Percentiles rank a stretch among this genome's conserved stretches.
These are phyloP conservation scores for Cryptosporidium canis DNA, from an alignment of 169 alveolate species.

Conservation along the genomic window DNA sequence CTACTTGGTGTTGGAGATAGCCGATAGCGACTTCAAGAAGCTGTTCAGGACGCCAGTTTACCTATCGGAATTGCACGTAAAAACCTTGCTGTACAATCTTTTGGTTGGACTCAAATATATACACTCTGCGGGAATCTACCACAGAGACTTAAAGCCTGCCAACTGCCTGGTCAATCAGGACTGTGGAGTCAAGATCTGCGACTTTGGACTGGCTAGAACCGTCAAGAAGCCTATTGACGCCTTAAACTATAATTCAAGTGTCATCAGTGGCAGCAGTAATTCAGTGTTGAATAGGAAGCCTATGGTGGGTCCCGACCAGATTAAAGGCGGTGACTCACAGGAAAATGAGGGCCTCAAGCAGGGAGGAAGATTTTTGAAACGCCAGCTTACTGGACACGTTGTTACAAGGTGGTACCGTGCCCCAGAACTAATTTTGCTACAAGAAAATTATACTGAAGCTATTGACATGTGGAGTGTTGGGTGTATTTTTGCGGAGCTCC, in stretches of 20 bases:
- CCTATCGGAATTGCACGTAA: conserved; percentile 92
- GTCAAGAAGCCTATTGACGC: conserved; percentile 25
- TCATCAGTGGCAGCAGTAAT: not conserved
- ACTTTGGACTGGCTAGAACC: conserved; percentile 96
- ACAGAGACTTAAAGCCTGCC: conserved; percentile 98
- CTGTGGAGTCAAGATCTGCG: conserved; percentile 97
- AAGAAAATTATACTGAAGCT: conserved; percentile 96
- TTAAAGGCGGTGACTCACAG: not conserved
- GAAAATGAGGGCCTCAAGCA: conserved; percentile 20
- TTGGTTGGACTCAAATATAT: conserved; percentile 94
- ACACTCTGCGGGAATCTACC: conserved; percentile 95
- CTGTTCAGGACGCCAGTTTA: conserved; percentile 92
- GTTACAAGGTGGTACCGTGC: conserved; percentile 99
- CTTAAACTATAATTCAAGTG: not conserved
- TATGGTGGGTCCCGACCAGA: not conserved
- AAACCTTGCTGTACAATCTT: conserved; percentile 87
- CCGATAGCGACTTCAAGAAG: conserved; percentile 97
- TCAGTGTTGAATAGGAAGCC: not conserved
- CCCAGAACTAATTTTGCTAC: conserved; percentile 97
- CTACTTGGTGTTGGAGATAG: conserved; percentile 96
- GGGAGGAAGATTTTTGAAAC: conserved; percentile 77
- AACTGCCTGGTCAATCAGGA: conserved; percentile 96
- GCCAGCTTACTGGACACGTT: conserved; percentile 98
- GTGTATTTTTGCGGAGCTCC: conserved; percentile 95
- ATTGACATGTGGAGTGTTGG: conserved; percentile 98